Conservation (phyloP, 306 rosid species). For the Inga laurina region DNA sequence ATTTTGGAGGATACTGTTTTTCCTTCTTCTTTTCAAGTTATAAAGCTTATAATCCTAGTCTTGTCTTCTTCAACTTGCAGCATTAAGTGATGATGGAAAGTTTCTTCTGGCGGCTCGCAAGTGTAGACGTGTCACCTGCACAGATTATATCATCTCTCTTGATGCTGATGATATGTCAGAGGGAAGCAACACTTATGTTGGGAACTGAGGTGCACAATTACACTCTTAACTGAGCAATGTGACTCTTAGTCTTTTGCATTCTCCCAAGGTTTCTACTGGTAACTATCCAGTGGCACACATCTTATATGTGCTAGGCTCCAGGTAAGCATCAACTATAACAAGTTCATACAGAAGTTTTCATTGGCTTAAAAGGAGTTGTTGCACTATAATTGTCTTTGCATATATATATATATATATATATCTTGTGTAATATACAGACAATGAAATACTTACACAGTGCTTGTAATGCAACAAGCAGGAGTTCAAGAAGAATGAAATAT, state of each 20-base stretch:
- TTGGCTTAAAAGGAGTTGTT: not conserved
- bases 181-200: conserved; percentile 81
- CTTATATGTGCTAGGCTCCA: conserved; percentile 86
- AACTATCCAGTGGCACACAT: conserved; percentile 88
- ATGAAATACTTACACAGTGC: conserved; percentile 22
- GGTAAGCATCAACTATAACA: conserved; percentile 52
- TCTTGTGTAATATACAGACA: not conserved
- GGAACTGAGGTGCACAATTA: conserved; percentile 68
- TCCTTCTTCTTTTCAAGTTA: conserved; percentile 17
- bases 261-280: conserved; percentile 81
- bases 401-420: not conserved
- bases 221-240: conserved; percentile 19
- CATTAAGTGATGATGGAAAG: conserved; percentile 81
- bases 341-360: not conserved
- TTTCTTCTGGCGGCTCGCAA: conserved; percentile 95
- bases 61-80: conserved; percentile 41
- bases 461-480: conserved; percentile 49
- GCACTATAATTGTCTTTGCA: not conserved
- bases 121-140: conserved; percentile 87
- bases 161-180: conserved; percentile 74
- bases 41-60: conserved; percentile 15
- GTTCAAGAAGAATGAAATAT: conserved; percentile 96
- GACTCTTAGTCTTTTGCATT: conserved; percentile 14
- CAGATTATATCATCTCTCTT: conserved; percentile 80
- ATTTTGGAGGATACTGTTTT: not conserved